phyloP scores from a whole-genome alignment of 192 early-diverging fungal genomes.

The Backusella morwellensis region DNA sequence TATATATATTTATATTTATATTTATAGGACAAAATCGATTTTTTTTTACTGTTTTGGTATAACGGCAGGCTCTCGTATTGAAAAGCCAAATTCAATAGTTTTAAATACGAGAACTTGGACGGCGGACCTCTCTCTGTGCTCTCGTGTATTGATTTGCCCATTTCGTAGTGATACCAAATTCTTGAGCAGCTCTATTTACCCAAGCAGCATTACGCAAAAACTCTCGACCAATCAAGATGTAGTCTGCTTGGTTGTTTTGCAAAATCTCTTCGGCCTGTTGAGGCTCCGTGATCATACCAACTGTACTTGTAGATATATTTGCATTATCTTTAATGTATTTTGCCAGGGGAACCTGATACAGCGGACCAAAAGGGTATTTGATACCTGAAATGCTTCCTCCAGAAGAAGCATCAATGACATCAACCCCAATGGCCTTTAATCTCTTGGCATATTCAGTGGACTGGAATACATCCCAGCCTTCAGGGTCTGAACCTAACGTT shows the following conservation, averaged over 20 bases:
- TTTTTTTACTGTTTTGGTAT: no score
- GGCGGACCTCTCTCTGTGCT: conserved; percentile 10
- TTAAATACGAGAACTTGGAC: not conserved
- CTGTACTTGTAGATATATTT: conserved; percentile 59
- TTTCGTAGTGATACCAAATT: conserved; percentile 63
- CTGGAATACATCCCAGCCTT: conserved; percentile 76
- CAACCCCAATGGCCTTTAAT: conserved; percentile 69
- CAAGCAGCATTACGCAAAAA: conserved; percentile 73
- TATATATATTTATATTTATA: no score
- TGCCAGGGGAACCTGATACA: conserved; percentile 77
- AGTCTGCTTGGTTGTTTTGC: conserved; percentile 61
- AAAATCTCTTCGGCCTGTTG: conserved; percentile 72
- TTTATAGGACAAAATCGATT: no score
- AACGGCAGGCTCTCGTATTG: not conserved
- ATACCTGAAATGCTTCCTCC: conserved; percentile 56
- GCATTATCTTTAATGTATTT: conserved; percentile 56
- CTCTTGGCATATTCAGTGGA: conserved; percentile 57
- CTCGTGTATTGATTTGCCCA: conserved; percentile 66
- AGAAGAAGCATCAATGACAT: conserved; percentile 83
- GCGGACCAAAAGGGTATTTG: conserved; percentile 14
- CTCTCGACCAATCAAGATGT: conserved; percentile 68
- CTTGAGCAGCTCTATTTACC: conserved; percentile 59
- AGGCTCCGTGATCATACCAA: conserved; percentile 67
- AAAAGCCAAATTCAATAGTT: not conserved
- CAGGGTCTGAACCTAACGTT: conserved; percentile 36